Evolutionary conservation across 371 early-diverging fungal genomes (phyloP), one percentile per base, ranked within the genome.

Genomic region (Phascolomyces articulosus): DNA sequence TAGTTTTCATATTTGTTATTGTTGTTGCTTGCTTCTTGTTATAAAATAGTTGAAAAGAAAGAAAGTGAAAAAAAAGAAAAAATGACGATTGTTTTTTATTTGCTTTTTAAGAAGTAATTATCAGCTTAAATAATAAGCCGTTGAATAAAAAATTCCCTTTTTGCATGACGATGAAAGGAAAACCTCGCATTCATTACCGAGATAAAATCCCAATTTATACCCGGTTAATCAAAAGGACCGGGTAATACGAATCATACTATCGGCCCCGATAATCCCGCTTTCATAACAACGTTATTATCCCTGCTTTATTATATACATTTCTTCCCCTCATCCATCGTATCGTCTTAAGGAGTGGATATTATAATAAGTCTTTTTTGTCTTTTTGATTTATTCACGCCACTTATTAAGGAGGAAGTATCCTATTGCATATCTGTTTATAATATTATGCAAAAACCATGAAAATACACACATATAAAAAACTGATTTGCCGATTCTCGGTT

Each of bases 1-100:
- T 66, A 9, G 66, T 34, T 55, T 66, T 66, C 66, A 66, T 66
- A 23, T 20, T 31, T 0, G 11, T 9, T 9, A 34, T 34, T n/a
- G n/a, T n/a, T n/a, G n/a, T n/a, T n/a, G n/a, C n/a, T n/a, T n/a
- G n/a, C n/a, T n/a, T n/a, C n/a, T n/a, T n/a, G 11, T 1, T 9
- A 34, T 9, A 34, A 34, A 34, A 34, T 9, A 34, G 34, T 34
- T 2, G 2, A 34, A 11, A 34, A 34, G 34, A 41, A 53, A 61
- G 48, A 65, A 57, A 29, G 51, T 15, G 24, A 56, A 44, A 56
- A 21, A 48, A 27, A 56, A 49, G 23, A 47, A 40, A 28, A 34
- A 18, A 26, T 38, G 40, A 44, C n/a, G 8, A 44, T 44, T 15
- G 16, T 44, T 4, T 44, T 13, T 15, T 13, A 18, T 8, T 16